These are phyloP conservation scores for Carnegiea gigantea DNA, from an alignment of 179 eudicot genomes.

Conservation along the genomic window DNA sequence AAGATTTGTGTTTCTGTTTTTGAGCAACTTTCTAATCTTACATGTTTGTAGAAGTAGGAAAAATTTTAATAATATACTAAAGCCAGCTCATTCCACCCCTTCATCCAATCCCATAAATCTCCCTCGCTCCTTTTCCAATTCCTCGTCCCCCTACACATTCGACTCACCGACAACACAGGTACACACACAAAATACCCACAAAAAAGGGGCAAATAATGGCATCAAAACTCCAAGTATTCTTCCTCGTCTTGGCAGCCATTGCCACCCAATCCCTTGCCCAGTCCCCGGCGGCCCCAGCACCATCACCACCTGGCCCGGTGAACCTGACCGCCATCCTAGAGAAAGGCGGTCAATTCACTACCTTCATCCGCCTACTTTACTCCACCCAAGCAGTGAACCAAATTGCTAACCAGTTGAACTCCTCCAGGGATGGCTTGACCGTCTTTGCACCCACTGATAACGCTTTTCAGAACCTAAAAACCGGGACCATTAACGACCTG, in stretches of 20 bases:
- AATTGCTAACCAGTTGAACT: slow-evolving; percentile 37
- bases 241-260: slow-evolving; percentile 17
- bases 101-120: background rate
- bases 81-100: slow-evolving; percentile 33
- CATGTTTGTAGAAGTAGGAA: background rate
- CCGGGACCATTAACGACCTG: slow-evolving; percentile 34
- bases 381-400: slow-evolving; percentile 35
- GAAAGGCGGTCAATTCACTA: slow-evolving; percentile 31
- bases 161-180: background rate
- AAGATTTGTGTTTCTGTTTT: background rate
- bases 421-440: slow-evolving; percentile 41
- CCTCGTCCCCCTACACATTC: background rate
- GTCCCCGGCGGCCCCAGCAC: slow-evolving; percentile 28
- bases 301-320: slow-evolving; percentile 23
- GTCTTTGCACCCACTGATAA: slow-evolving; percentile 50
- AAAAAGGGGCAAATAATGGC: slow-evolving; percentile 9
- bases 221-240: slow-evolving; percentile 8
- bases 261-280: slow-evolving; percentile 25
- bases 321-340: slow-evolving; percentile 42
- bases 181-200: background rate
- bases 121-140: slow-evolving; percentile 1
- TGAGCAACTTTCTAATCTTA: background rate
- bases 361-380: slow-evolving; percentile 33
- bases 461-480: slow-evolving; percentile 40
- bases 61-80: background rate